These are phyloP conservation scores for Ceratocystis variospora DNA, from an alignment of 2,329 filamentous ascomycete genomes.

Conservation along the genomic window DNA sequence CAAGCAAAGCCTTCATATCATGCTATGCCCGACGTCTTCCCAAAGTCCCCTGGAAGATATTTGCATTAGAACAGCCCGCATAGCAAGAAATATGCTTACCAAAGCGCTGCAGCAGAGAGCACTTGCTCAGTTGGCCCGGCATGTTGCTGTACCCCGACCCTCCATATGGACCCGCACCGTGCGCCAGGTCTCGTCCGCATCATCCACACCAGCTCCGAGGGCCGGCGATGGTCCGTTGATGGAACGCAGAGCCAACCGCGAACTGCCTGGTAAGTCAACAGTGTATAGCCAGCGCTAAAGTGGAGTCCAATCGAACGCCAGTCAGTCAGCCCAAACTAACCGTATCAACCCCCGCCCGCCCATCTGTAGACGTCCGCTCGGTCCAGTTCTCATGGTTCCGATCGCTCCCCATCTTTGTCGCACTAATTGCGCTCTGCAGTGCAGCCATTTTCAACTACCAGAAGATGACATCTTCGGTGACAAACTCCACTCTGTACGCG, in stretches of 20 bases:
- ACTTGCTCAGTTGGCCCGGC: not conserved
- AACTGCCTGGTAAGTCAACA: constrained; percentile 44
- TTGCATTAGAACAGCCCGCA: not conserved
- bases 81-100: constrained; percentile 10
- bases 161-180: constrained; percentile 22
- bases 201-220: constrained; percentile 42
- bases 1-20: not conserved
- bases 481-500: constrained; percentile 82
- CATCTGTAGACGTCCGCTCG: constrained; percentile 29
- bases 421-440: constrained; percentile 54
- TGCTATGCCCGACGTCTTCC: not conserved
- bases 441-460: constrained; percentile 99
- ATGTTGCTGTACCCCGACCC: not conserved
- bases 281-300: not conserved
- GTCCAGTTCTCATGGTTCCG: constrained; percentile 48
- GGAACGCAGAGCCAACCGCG: constrained; percentile 50
- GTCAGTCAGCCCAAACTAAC: constrained; percentile 15
- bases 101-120: constrained; percentile 16
- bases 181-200: constrained; percentile 28
- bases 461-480: constrained; percentile 73
- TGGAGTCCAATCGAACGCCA: not conserved
- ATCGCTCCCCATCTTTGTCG: constrained; percentile 68
- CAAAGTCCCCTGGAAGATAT: not conserved
- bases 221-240: constrained; percentile 49
- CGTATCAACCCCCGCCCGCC: not conserved